Evolutionary conservation across 2,329 filamentous ascomycete species (phyloP).

Genomic region (Xylariaceae sp.): DNA sequence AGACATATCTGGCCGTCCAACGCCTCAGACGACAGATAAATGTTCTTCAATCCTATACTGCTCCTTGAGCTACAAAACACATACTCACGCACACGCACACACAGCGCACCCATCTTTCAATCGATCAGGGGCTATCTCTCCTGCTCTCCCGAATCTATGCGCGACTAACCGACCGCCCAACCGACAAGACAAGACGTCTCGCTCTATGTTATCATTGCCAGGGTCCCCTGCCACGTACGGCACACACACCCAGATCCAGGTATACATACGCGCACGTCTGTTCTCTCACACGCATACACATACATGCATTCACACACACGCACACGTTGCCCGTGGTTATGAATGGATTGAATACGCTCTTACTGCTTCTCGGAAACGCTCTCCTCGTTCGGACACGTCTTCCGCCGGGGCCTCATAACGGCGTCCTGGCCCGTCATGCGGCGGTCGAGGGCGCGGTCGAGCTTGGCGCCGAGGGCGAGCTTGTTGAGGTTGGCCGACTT

Average conservation of each 20-base stretch:
- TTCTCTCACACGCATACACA: too few relatives aligned
- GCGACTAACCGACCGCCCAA: background rate
- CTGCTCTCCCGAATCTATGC: background rate
- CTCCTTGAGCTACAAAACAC: background rate
- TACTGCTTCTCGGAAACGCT: conserved; percentile 9
- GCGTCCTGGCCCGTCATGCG: conserved; percentile 90
- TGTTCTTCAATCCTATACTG: background rate
- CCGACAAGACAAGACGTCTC: background rate
- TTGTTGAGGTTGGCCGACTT: conserved; percentile 84
- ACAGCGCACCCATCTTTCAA: too few relatives aligned
- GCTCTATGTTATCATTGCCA: background rate
- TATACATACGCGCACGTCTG: too few relatives aligned
- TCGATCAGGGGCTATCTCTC: background rate
- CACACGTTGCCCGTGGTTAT: background rate
- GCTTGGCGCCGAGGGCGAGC: conserved; percentile 84
- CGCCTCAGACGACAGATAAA: background rate
- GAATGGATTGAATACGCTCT: too few relatives aligned
- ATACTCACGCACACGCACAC: background rate
- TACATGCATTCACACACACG: too few relatives aligned
- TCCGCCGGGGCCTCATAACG: conserved; percentile 67
- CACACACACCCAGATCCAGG: too few relatives aligned
- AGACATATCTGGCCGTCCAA: background rate
- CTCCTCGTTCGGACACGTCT: conserved; percentile 40
- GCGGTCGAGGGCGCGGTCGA: conserved; percentile 82
- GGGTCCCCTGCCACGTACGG: background rate